Evolutionary conservation across 768 basidiomycete species (phyloP).

Genomic region (Suillus tomentosus): DNA sequence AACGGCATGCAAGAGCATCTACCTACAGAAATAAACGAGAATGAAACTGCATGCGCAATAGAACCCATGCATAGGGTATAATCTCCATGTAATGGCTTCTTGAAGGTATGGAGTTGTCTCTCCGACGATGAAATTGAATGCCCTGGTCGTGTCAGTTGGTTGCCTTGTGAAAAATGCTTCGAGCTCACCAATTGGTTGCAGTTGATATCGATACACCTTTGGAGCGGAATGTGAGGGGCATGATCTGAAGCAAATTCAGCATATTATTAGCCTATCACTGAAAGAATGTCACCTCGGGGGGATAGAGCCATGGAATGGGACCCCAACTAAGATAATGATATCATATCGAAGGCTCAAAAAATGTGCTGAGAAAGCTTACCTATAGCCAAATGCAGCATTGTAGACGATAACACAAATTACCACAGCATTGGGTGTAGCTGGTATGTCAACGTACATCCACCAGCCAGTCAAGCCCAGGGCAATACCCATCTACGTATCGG

Average conservation of each 20-base stretch:
- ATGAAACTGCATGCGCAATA: conserved; percentile 88
- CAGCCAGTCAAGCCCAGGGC: conserved; percentile 82
- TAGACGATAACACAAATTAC: conserved; percentile 88
- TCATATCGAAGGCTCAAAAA: neutral
- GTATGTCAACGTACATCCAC: conserved; percentile 91
- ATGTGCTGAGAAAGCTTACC: conserved; percentile 37
- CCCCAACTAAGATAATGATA: conserved; percentile 60
- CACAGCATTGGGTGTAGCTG: conserved; percentile 83
- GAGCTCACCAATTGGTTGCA: conserved; percentile 68
- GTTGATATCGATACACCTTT: conserved; percentile 97
- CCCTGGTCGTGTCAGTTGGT: conserved; percentile 37
- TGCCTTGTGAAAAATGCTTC: neutral
- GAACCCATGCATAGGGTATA: conserved; percentile 96
- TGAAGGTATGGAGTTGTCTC: conserved; percentile 86
- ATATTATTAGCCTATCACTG: neutral
- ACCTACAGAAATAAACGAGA: conserved; percentile 78
- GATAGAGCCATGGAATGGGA: conserved; percentile 85
- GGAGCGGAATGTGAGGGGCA: conserved; percentile 86
- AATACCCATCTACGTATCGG: conserved; percentile 66
- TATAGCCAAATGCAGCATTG: conserved; percentile 93
- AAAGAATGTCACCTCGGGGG: conserved; percentile 64
- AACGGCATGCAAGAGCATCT: neutral
- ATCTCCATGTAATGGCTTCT: conserved; percentile 83
- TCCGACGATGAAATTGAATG: conserved; percentile 90
- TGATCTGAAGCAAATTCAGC: conserved; percentile 56